phyloP scores from a whole-genome alignment of 164 flowering plant species.

The Umbilicus rupestris region DNA sequence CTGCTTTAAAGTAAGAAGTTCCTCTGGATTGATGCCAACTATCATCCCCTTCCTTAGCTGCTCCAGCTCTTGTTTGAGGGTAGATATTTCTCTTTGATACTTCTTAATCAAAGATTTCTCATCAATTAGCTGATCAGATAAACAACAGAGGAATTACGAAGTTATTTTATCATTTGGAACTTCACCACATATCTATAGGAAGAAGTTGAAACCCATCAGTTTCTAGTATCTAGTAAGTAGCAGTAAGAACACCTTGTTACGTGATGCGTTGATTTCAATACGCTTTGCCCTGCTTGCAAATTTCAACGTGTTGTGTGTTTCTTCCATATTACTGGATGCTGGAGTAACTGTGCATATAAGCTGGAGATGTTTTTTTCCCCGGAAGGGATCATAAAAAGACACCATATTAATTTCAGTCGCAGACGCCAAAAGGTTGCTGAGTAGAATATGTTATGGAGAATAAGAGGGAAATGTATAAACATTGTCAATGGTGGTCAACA shows the following conservation, averaged over 20 bases:
- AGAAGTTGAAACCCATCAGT: neutral
- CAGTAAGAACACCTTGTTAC: slow-evolving; percentile 54
- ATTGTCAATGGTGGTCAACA: neutral
- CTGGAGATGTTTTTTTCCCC: slow-evolving; percentile 31
- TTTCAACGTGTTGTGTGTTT: slow-evolving; percentile 95
- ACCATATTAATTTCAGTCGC: neutral
- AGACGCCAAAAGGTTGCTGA: neutral
- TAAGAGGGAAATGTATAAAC: neutral
- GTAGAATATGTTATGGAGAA: neutral
- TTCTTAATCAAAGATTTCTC: slow-evolving; percentile 97
- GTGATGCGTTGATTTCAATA: slow-evolving; percentile 92
- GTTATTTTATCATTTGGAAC: neutral
- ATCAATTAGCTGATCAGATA: slow-evolving; percentile 69
- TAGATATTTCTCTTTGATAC: slow-evolving; percentile 88
- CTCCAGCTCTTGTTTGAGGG: slow-evolving; percentile 79
- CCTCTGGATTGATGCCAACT: slow-evolving; percentile 75
- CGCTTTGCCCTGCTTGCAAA: slow-evolving; percentile 97
- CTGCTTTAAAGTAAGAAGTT: slow-evolving; percentile 71
- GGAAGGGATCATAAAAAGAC: neutral
- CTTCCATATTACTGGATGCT: slow-evolving; percentile 95
- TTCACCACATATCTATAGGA: neutral
- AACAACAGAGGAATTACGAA: neutral
- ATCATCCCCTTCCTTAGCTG: slow-evolving; percentile 81
- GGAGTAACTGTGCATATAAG: slow-evolving; percentile 99
- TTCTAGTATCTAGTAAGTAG: neutral